Evolutionary conservation across 148 eudicot genomes (phyloP), one percentile per base, ranked within the genome.

Genomic region (Linanthus parryae): DNA sequence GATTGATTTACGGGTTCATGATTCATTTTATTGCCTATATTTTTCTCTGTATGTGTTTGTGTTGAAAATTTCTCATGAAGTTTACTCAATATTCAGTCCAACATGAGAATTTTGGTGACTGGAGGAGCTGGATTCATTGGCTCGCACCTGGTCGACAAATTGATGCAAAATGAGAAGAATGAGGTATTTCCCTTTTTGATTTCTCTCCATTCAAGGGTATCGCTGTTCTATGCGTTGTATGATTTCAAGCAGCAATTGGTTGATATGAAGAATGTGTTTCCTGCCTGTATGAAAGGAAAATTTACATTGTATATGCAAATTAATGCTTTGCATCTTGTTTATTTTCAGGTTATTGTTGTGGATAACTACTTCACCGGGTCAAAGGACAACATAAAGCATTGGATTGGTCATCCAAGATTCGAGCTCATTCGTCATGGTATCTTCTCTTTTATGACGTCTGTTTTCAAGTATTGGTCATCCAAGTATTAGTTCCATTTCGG

Each of bases 71-170:
- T 11, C 35, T n/a, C n/a, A n/a, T n/a, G n/a, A n/a, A n/a, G n/a
- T n/a, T 31, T 5, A 31, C 35, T 13, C n/a, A n/a, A 2, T 24
- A 8, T 38, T 25, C 85, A 92, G 98, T 76, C 98, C 52, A 92
- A 92, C 74, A 87, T 92, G 98, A 87, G 98, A 42, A 92, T 92
- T 47, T 64, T 92, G 71, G 73, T 92, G 38, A 87, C 96, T 25
- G 98, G 98, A 36, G 98, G 98, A 64, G 98, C 98, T 56, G 98
- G 98, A 45, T 92, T 92, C 61, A 92, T 92, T 62, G 98, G 98
- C 63, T 92, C 98, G 62, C 98, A 92, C 64, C 61, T 92, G 23
- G 96, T 92, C 2, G 98, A 92, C 67, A 84, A 66, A 57, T 71
- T 91, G 79, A 81, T 87, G 98, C 61, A 84, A 69, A 87, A 91